These are phyloP conservation scores for Cystofilobasidium bisporidii DNA, from an alignment of 768 basidiomycete genomes.

Conservation along the genomic window DNA sequence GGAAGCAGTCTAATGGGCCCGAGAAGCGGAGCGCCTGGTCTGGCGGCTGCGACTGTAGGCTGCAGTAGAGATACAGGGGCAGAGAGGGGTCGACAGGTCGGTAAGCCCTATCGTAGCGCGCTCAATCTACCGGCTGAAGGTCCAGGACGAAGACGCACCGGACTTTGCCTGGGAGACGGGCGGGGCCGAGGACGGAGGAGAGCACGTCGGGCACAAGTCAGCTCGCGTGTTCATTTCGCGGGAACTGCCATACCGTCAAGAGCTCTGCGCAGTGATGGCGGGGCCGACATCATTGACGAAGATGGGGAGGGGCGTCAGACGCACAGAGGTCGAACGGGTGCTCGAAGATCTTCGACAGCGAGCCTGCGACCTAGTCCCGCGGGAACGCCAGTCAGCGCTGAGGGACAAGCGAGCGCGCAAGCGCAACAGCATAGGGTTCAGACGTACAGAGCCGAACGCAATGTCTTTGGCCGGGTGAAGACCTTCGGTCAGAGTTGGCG, in stretches of 20 bases:
- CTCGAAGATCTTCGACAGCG: conserved; percentile 78
- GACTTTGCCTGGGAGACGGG: conserved; percentile 55
- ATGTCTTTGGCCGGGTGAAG: conserved; percentile 32
- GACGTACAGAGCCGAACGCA: conserved; percentile 37
- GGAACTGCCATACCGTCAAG: too few relatives aligned
- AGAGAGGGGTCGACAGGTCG: too few relatives aligned
- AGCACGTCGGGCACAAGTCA: background rate
- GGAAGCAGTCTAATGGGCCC: conserved; percentile 79
- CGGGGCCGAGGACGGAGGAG: background rate
- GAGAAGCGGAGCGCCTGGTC: conserved; percentile 60
- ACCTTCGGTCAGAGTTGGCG: background rate
- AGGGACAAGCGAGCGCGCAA: background rate
- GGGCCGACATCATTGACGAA: too few relatives aligned
- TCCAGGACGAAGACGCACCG: conserved; percentile 40
- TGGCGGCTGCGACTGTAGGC: conserved; percentile 76
- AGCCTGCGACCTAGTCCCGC: conserved; percentile 63
- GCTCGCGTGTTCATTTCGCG: too few relatives aligned
- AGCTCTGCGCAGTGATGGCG: too few relatives aligned
- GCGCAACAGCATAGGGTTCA: background rate
- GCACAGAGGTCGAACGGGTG: conserved; percentile 81
- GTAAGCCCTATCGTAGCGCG: too few relatives aligned
- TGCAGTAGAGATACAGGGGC: background rate
- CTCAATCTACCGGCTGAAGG: too few relatives aligned
- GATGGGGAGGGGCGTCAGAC: conserved; percentile 11
- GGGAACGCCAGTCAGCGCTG: too few relatives aligned